A percentile compares a stretch with the other conserved stretches of the same genome.
phyloP scores from a whole-genome alignment of 2,329 filamentous ascomycete genomes.

The Scortechinia acanthostroma region DNA sequence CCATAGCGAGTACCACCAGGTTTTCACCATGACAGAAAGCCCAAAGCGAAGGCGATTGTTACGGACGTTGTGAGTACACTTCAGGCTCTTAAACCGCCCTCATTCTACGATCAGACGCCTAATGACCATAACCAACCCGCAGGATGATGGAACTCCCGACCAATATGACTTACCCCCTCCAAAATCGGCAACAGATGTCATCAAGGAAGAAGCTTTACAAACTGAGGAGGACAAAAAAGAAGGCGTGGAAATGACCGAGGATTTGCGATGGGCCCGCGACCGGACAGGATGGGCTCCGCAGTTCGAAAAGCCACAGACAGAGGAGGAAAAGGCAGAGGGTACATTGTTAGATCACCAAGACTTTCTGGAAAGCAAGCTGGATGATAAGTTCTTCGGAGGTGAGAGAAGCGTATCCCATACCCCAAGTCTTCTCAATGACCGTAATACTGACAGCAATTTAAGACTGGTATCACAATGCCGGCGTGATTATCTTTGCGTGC shows the following conservation, averaged over 20 bases:
- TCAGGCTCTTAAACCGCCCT: not conserved
- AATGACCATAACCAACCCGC: slow-evolving; percentile 31
- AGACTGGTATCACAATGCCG: slow-evolving; percentile 99
- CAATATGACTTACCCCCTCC: slow-evolving; percentile 67
- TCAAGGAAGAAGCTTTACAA: slow-evolving; percentile 47
- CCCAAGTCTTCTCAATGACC: too few species aligned
- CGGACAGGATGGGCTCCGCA: slow-evolving; percentile 81
- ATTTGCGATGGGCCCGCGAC: slow-evolving; percentile 38
- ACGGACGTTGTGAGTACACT: not conserved
- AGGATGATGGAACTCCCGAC: slow-evolving; percentile 70
- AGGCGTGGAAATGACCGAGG: slow-evolving; percentile 40
- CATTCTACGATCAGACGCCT: not conserved
- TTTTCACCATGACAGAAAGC: slow-evolving; percentile 17
- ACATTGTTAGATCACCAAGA: slow-evolving; percentile 82
- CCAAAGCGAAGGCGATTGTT: slow-evolving; percentile 19
- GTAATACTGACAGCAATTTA: not conserved
- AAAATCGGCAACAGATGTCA: slow-evolving; percentile 66
- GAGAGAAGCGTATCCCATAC: too few species aligned
- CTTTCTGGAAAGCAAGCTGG: slow-evolving; percentile 66
- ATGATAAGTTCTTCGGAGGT: not conserved
- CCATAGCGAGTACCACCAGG: not conserved
- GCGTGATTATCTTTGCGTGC: slow-evolving; percentile 87
- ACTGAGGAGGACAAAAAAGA: slow-evolving; percentile 38
- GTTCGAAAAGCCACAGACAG: slow-evolving; percentile 65
- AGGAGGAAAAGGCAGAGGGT: slow-evolving; percentile 51